Base-by-base conservation (phyloP, 129 eudicot genomes). In the Kitagawia praeruptora region DNA sequence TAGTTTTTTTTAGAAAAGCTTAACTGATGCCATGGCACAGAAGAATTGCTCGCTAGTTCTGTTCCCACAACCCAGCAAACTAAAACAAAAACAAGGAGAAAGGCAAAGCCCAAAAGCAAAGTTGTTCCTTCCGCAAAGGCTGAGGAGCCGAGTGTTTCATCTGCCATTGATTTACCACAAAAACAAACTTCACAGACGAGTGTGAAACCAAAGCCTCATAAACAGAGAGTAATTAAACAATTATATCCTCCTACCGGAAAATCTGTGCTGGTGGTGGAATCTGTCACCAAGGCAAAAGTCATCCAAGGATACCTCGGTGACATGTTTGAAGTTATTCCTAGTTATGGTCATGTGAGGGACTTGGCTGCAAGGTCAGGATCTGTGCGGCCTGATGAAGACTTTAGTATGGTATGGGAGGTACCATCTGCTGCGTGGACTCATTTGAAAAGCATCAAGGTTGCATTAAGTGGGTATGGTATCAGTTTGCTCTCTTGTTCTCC, bases 401-500 rank as follows among this genome's bases (percentile, higher is more conserved):
- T 95, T 86, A 90, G 96, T 77, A 95, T 95, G 97, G 93, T 92
- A 51, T 95, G 98, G 98, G 98, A 95, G 81, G 97, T 95, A 69
- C 98, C 98, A 56, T 84, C 96, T 76, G 86, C 98, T 75, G 97
- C 98, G 16, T 90, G 98, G 98, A 88, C 97, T 81, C 97, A 92
- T 83, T 96, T 95, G 51, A 95, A 95, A 84, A 88, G 96, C 85
- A 95, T 95, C 81, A 95, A 92, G 83, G 94, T 88, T 47, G 97
- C 98, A 31, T 77, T 95, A 70, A 82, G 87, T 51, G 94, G 91
- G 98, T 94, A 91, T 78, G 88, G 49, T 64, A 48, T 38, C 42
- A 58, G 47, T 48, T 79, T 75, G 61, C 81, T 77, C 34, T 63
- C 70, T 66, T 76, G 72, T 21, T 61, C 48, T 75, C 16, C 75